Base-by-base conservation (phyloP, 2,329 filamentous ascomycete genomes). In the Didymella pomorum region DNA sequence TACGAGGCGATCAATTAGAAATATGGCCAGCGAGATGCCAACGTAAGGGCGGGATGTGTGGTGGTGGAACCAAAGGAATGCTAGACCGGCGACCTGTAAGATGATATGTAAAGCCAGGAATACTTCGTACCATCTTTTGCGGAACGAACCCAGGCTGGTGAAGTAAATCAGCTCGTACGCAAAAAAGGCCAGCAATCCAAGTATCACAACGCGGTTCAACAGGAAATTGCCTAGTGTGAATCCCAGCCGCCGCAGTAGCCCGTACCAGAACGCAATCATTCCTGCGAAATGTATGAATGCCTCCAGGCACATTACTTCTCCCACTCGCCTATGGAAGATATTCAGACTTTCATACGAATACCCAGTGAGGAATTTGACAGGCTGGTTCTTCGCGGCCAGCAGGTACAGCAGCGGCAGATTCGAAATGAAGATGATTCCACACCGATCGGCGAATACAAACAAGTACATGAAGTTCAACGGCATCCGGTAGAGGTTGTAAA, bases 341-440 rank as follows among this genome's bases (percentile, higher is more conserved):
- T 89, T 89, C 41, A 89, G 78, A 5, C 84, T 82, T 72, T 89
- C 87, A 67, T 90, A 90, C 0, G 86, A 89, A 61, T 83, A 82
- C 4, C 87, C 86, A 0, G 87, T 89, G 18, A 90, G 76, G 2
- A 80, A 65, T 57, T 84, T 84, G 31, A 89, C 69, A 0, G 87
- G 87, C 61, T 89, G 87, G 58, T 87, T 89, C 71, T 90, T 90
- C 29, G 88, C 87, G 2, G 85, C 83, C 3, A 90, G 79, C 4
- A 89, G 77, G 70, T 90, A 89, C 3, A 89, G 78, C 37, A 83
- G 72, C 3, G 82, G 82, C 1, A 85, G 72, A 55, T 84, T 84
- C 11, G 79, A 78, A 16, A 79, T 78, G 64, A 84, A 83, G 2
- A 87, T 68, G 41, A 83, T 78, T 5, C 84, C 85, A 35, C 83